These are phyloP conservation scores for Coniochaeta sp. DNA, from an alignment of 2,329 filamentous ascomycete species.

Conservation along the genomic window DNA sequence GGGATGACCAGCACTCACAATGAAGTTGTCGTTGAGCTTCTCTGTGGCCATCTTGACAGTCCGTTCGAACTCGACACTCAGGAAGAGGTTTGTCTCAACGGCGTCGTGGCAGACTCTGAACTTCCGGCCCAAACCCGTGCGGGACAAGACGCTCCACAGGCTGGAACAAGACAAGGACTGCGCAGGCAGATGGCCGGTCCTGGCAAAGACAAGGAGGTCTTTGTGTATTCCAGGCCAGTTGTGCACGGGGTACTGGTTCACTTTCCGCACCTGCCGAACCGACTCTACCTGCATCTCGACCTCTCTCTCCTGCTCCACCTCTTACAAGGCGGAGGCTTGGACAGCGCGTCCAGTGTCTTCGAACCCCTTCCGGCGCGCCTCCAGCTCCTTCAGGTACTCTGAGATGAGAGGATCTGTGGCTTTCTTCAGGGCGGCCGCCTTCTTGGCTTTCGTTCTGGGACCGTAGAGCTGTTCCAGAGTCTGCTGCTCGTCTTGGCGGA, in stretches of 20 bases:
- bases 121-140: constrained; percentile 25
- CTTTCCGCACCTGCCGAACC: constrained; percentile 46
- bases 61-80: constrained; percentile 38
- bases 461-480: constrained; percentile 52
- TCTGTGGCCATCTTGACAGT: constrained; percentile 29
- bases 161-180: constrained; percentile 29
- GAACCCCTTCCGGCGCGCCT: constrained; percentile 19
- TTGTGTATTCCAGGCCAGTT: constrained; percentile 37
- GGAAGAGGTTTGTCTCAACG: constrained; percentile 21
- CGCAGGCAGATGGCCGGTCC: constrained; percentile 33
- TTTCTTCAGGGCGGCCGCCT: constrained; percentile 10
- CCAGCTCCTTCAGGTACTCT: constrained; percentile 24
- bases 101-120: constrained; percentile 17
- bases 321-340: constrained; percentile 45
- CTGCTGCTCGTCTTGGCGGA: constrained; percentile 48
- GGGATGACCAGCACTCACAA: constrained; percentile 17
- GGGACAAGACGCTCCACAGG: constrained; percentile 32
- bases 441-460: constrained; percentile 16
- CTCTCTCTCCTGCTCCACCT: constrained; percentile 54
- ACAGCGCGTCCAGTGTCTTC: constrained; percentile 32
- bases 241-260: constrained; percentile 28
- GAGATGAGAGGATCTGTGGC: constrained; percentile 13
- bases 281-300: constrained; percentile 51
- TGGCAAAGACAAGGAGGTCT: constrained; percentile 37
- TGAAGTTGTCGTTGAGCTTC: constrained; percentile 23